Percentiles rank a stretch among this genome's conserved stretches.
These are phyloP conservation scores for Chaetomium olivaceum DNA, from an alignment of 2,329 filamentous ascomycete species.

Conservation along the genomic window DNA sequence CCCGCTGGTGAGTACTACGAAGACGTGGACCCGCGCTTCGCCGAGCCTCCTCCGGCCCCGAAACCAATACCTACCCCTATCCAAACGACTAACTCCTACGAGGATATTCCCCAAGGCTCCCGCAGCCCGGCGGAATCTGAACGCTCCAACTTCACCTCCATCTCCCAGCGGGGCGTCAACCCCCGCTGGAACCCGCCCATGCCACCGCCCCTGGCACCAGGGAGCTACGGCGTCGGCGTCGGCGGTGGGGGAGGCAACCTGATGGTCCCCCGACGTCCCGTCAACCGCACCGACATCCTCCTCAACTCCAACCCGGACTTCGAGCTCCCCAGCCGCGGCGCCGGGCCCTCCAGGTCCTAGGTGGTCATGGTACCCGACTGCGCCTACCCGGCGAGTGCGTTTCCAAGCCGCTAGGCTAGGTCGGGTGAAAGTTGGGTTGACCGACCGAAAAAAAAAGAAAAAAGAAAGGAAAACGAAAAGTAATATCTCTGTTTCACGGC, in stretches of 20 bases:
- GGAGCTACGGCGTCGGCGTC: constrained; percentile 37
- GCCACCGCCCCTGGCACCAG: constrained; percentile 45
- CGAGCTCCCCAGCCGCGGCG: constrained; percentile 56
- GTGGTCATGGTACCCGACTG: constrained; percentile 54
- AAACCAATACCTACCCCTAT: constrained; percentile 38
- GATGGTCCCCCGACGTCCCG: constrained; percentile 44
- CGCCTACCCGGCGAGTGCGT: constrained; percentile 50
- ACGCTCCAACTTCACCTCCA: constrained; percentile 82
- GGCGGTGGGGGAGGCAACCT: constrained; percentile 10
- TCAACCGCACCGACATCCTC: constrained; percentile 68
- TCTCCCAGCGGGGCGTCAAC: constrained; percentile 85
- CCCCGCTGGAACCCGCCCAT: constrained; percentile 74
- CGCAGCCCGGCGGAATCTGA: constrained; percentile 78
- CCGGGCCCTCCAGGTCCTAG: constrained; percentile 29
- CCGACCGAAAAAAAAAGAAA: too few species aligned
- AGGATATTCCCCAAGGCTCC: constrained; percentile 46
- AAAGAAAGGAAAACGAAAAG: background rate
- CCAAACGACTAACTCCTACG: constrained; percentile 36
- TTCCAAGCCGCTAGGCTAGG: constrained; percentile 2
- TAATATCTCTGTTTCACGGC: background rate
- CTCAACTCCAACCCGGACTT: constrained; percentile 86
- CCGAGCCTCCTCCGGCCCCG: constrained; percentile 44
- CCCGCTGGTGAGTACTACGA: constrained; percentile 71
- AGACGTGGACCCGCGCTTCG: constrained; percentile 88
- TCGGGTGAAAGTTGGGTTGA: background rate